These are phyloP conservation scores for Pichia pseudocactophila DNA, from an alignment of 805 yeast genomes.

Conservation along the genomic window DNA sequence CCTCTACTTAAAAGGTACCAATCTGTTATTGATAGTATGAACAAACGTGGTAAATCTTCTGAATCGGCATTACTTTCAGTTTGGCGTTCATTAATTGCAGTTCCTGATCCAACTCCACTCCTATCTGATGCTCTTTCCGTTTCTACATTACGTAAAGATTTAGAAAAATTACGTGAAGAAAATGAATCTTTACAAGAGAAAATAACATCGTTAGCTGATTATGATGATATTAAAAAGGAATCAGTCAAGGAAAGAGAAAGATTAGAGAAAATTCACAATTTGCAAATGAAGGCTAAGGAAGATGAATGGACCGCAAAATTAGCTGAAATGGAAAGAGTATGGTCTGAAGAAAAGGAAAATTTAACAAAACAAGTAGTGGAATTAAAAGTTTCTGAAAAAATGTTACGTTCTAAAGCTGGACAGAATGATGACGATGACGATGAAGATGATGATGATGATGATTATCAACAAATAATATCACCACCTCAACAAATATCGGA, in stretches of 20 bases:
- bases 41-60: constrained; percentile 64
- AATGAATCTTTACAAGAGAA: constrained; percentile 45
- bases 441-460: constrained; percentile 18
- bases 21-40: constrained; percentile 74
- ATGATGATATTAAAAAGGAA: constrained; percentile 62
- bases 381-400: constrained; percentile 54
- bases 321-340: constrained; percentile 66
- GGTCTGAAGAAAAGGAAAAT: constrained; percentile 47
- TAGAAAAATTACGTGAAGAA: constrained; percentile 43
- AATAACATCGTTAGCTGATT: constrained; percentile 61
- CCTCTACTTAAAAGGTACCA: constrained; percentile 72
- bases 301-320: constrained; percentile 58
- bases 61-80: constrained; percentile 68
- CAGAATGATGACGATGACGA: constrained; percentile 6
- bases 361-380: constrained; percentile 53
- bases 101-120: constrained; percentile 87
- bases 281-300: constrained; percentile 59
- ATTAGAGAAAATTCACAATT: constrained; percentile 44
- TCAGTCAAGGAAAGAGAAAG: constrained; percentile 53
- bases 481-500: constrained; percentile 18
- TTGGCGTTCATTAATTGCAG: constrained; percentile 72
- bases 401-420: constrained; percentile 47
- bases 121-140: constrained; percentile 63
- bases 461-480: constrained; percentile 36
- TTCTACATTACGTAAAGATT: constrained; percentile 39